Evolutionary conservation across 768 basidiomycete genomes (phyloP), one percentile per base, ranked within the genome.

Genomic region (Coprinopsis strossmayeri): DNA sequence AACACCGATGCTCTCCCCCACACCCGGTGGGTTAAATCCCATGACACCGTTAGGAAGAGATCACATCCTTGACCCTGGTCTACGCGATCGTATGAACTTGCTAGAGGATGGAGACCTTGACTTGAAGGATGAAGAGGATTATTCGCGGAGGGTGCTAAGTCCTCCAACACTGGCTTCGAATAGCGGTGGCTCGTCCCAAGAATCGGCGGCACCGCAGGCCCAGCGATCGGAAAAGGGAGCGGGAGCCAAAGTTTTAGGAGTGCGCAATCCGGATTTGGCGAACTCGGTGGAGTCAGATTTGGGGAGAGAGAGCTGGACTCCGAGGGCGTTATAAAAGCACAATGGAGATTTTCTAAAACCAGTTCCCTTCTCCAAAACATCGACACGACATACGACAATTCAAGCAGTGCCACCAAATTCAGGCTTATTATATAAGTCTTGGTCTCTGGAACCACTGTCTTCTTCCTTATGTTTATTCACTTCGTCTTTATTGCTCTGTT

Each of bases 41-140:
- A 45, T 27, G 39, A 51, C 45, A 12, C 40, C 45, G 44, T 26
- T 48, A 24, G 27, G 34, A 12, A 25, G 44, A 17, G 74, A 78
- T 54, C 66, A 70, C 34, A 65, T 74, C 41, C 57, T 75, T 13
- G 71, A 75, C 57, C 76, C 74, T n/a, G 67, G 61, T 18, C 55
- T 75, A 44, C 66, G 69, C 49, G 61, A 65, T 50, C 57, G 71
- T 41, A 49, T 67, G 56, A 56, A 60, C 51, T 53, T 55, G 35
- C 56, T 53, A 24, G 58, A 61, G 23, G 64, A 65, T 24, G 59
- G 57, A 23, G 59, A 55, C 26, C 62, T 63, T 15, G 69, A 63
- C 38, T 58, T 71, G 38, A 66, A 63, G 52, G 79, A 82, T 54
- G 72, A 77, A 24, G 74, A 79, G 51, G 81, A 79, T 51, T 78